Evolutionary conservation across 345 rosid species (phyloP).

Genomic region (Lenwebbia sp.): DNA sequence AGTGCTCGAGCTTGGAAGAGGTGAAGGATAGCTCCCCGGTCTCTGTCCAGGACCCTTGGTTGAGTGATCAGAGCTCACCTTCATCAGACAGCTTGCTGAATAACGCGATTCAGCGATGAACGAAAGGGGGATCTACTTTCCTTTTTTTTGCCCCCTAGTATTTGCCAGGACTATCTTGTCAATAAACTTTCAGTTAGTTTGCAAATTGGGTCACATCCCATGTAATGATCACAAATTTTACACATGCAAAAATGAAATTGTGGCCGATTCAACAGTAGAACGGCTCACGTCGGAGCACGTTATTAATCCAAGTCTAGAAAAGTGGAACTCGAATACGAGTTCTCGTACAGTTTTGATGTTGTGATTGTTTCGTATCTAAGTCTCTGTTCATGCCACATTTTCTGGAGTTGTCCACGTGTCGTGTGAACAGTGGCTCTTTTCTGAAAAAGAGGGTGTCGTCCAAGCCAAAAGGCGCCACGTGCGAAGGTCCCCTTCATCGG

Average conservation of each 20-base stretch:
- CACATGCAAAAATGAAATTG: not conserved
- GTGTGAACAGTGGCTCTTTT: not conserved
- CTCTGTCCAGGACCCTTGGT: constrained; percentile 88
- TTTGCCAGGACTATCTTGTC: not conserved
- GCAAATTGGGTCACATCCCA: not conserved
- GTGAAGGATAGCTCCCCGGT: constrained; percentile 59
- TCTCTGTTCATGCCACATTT: not conserved
- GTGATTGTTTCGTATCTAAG: not conserved
- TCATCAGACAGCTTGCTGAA: constrained; percentile 69
- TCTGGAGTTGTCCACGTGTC: not conserved
- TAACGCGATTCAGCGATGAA: constrained; percentile 31
- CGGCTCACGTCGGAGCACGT: too few relatives aligned
- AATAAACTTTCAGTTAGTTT: not conserved
- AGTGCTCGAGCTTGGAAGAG: constrained; percentile 30
- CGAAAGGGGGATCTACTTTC: not conserved
- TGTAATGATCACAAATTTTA: not conserved
- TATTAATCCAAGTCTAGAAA: too few relatives aligned
- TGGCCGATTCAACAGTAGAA: not conserved
- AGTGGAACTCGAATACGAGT: too few relatives aligned
- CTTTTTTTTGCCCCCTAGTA: not conserved
- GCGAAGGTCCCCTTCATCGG: not conserved
- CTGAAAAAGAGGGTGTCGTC: not conserved
- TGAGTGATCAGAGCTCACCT: constrained; percentile 86
- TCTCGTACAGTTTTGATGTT: too few relatives aligned
- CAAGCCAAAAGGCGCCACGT: not conserved